These are phyloP conservation scores for Perkinsus marinus DNA, from an alignment of 169 alveolate species.

Conservation along the genomic window DNA sequence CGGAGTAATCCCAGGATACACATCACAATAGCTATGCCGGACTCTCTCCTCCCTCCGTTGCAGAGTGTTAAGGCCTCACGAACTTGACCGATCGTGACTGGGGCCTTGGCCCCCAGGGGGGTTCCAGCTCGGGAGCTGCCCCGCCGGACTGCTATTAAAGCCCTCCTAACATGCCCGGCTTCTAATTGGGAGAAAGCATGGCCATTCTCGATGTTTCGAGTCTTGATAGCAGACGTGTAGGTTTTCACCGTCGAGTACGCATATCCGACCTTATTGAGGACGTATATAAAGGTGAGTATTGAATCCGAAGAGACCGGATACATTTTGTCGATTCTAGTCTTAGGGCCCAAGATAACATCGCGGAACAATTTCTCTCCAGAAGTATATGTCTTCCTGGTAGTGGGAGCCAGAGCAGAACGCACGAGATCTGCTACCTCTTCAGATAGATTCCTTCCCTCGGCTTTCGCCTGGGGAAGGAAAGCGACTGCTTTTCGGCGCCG, in stretches of 20 bases:
- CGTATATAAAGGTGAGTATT: not conserved
- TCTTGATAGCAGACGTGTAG: not conserved
- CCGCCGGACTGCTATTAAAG: not conserved
- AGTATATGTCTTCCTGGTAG: not conserved
- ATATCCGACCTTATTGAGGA: not conserved
- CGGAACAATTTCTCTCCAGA: not conserved
- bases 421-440: not conserved
- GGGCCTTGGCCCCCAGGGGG: not conserved
- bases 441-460: not conserved
- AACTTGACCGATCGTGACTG: not conserved
- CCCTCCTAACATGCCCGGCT: not conserved
- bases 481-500: not conserved
- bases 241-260: not conserved
- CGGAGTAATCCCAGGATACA: not conserved
- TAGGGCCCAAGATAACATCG: not conserved
- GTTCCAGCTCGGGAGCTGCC: not conserved
- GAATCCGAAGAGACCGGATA: not conserved
- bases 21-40: not conserved
- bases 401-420: not conserved
- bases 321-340: not conserved
- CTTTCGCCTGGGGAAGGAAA: not conserved
- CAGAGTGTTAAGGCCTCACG: not conserved
- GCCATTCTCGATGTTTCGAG: not conserved
- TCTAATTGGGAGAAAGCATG: not conserved
- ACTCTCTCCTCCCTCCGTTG: not conserved